A percentile compares a stretch with the other conserved stretches of the same genome.
Conservation (phyloP, 2,329 filamentous ascomycete genomes). For the Dissoconium aciculare region DNA sequence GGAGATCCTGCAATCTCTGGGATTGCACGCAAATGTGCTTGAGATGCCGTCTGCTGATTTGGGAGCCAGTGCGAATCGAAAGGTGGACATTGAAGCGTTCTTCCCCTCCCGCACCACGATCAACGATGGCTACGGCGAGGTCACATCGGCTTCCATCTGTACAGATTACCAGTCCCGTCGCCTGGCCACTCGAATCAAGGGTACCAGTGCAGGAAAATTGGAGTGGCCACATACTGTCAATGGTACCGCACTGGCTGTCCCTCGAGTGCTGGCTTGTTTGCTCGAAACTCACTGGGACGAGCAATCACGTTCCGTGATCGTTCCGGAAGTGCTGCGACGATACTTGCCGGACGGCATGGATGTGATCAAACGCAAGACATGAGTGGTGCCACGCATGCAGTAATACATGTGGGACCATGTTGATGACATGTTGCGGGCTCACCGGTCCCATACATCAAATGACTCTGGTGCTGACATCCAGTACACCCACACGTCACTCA, state of each 20-base stretch:
- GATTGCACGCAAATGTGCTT: slow-evolving; percentile 71
- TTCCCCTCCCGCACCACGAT: slow-evolving; percentile 63
- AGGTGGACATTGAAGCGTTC: slow-evolving; percentile 85
- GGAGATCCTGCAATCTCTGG: slow-evolving; percentile 62
- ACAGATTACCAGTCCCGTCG: slow-evolving; percentile 86
- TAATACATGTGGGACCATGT: too few relatives aligned
- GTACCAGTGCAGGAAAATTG: slow-evolving; percentile 36
- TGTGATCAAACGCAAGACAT: slow-evolving; percentile 5
- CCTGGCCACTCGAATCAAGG: slow-evolving; percentile 58
- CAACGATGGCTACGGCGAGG: slow-evolving; percentile 75
- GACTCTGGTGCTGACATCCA: too few relatives aligned
- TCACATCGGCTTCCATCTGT: slow-evolving; percentile 80
- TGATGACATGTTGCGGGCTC: too few relatives aligned
- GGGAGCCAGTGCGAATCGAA: slow-evolving; percentile 72
- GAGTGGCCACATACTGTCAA: slow-evolving; percentile 82
- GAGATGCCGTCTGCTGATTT: slow-evolving; percentile 86
- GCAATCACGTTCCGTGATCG: slow-evolving; percentile 45
- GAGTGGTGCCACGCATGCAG: too few relatives aligned
- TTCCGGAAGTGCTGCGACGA: slow-evolving; percentile 64
- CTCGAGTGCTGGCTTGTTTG: slow-evolving; percentile 73
- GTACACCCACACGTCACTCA: too few relatives aligned
- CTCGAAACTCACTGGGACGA: slow-evolving; percentile 86
- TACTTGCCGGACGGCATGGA: slow-evolving; percentile 48
- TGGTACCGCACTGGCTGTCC: slow-evolving; percentile 83
- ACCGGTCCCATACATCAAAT: too few relatives aligned